Conservation (phyloP, 352 stramenopile genomes). For the Pythium oligandrum region DNA sequence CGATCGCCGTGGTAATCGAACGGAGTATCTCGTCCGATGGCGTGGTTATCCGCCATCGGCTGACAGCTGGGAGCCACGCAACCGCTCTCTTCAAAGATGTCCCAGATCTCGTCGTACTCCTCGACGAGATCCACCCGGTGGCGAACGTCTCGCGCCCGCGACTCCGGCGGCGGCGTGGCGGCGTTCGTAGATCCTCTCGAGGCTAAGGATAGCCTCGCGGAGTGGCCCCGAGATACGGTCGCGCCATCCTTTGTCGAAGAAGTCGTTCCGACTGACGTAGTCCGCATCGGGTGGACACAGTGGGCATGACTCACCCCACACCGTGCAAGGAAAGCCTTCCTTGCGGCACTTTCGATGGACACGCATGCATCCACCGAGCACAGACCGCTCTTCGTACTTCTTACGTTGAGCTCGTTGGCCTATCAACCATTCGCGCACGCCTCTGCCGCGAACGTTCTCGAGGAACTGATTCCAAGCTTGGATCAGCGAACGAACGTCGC, state of each 20-base stretch:
- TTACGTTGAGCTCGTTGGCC: background rate
- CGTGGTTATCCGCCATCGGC: conserved; percentile 2
- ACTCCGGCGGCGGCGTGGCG: background rate
- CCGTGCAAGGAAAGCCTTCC: background rate
- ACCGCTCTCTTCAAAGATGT: conserved; percentile 1
- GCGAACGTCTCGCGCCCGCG: too few relatives aligned
- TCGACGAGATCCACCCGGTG: conserved; percentile 2
- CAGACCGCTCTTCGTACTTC: background rate
- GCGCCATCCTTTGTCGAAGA: too few relatives aligned
- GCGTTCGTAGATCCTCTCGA: background rate
- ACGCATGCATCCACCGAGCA: background rate
- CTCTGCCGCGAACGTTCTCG: too few relatives aligned
- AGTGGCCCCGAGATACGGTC: background rate
- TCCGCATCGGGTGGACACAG: too few relatives aligned
- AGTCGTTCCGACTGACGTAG: too few relatives aligned
- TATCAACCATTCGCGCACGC: too few relatives aligned
- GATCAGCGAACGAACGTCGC: too few relatives aligned
- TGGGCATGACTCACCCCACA: too few relatives aligned
- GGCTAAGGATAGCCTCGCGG: background rate
- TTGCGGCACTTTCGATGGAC: background rate
- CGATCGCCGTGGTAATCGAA: conserved; percentile 1
- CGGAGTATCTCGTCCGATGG: conserved; percentile 10
- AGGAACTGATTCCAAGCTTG: too few relatives aligned
- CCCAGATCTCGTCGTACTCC: conserved; percentile 2
- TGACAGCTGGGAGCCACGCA: conserved; percentile 8